phyloP scores from a whole-genome alignment of 495 filamentous ascomycete species.

The Tuber aestivum region DNA sequence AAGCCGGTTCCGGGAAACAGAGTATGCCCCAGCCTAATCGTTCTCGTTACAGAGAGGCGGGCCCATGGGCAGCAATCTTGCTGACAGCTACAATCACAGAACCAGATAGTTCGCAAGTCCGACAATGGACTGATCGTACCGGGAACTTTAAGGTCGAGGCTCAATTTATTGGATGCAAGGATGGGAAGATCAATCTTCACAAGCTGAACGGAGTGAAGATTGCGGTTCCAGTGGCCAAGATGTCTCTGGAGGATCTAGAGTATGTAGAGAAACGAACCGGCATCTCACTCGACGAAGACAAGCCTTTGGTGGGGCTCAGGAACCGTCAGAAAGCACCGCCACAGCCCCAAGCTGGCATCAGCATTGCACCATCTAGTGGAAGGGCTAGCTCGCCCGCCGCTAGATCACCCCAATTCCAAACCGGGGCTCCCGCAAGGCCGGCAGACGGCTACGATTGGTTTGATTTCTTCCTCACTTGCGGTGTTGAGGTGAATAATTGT shows the following conservation, averaged over 20 bases:
- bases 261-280: slow-evolving; percentile 83
- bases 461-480: slow-evolving; percentile 90
- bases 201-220: slow-evolving; percentile 98
- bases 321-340: slow-evolving; percentile 45
- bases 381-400: slow-evolving; percentile 11
- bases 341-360: slow-evolving; percentile 33
- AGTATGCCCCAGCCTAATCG: slow-evolving; percentile 40
- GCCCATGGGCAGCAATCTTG: slow-evolving; percentile 30
- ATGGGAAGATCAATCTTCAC: slow-evolving; percentile 96
- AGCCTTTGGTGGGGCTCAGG: slow-evolving; percentile 75
- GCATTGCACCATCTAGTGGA: slow-evolving; percentile 23
- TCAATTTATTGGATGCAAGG: slow-evolving; percentile 86
- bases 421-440: slow-evolving; percentile 49
- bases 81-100: slow-evolving; percentile 50
- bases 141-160: slow-evolving; percentile 97
- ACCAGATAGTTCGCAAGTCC: slow-evolving; percentile 74
- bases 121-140: slow-evolving; percentile 89
- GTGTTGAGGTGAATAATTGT: slow-evolving; percentile 83
- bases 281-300: slow-evolving; percentile 91
- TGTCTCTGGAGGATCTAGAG: slow-evolving; percentile 90
- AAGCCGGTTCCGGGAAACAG: slow-evolving; percentile 34
- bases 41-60: slow-evolving; percentile 39
- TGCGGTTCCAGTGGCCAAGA: slow-evolving; percentile 87
- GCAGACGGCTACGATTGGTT: slow-evolving; percentile 93
- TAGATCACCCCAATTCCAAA: slow-evolving; percentile 37